Conservation (phyloP, 2,329 filamentous ascomycete genomes). For the Talaromyces verruculosus region DNA sequence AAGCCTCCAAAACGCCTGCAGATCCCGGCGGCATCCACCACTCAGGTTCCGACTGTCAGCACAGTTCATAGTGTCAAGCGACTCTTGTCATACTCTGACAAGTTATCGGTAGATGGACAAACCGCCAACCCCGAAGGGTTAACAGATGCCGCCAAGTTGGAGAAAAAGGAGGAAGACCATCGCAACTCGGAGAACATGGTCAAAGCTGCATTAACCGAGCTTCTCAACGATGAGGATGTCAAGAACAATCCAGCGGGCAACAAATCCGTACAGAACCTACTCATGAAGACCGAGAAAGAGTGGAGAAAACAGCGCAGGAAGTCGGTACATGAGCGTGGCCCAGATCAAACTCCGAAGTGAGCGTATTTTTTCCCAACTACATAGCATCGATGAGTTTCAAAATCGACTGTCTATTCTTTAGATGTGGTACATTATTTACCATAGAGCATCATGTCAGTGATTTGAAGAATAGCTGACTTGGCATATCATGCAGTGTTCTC, state of each 20-base stretch:
- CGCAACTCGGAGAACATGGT: slow-evolving; percentile 33
- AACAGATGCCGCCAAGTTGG: background rate
- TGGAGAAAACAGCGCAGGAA: slow-evolving; percentile 33
- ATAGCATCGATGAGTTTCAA: background rate
- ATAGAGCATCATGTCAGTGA: background rate
- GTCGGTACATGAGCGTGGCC: slow-evolving; percentile 14
- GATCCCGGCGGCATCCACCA: slow-evolving; percentile 22
- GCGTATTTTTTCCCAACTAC: background rate
- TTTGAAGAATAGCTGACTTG: background rate
- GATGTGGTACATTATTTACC: background rate
- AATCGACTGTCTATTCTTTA: background rate
- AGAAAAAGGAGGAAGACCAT: slow-evolving; percentile 1
- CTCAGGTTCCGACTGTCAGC: slow-evolving; percentile 22
- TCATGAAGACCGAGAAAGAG: slow-evolving; percentile 63
- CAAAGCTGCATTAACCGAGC: slow-evolving; percentile 61
- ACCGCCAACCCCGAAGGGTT: background rate
- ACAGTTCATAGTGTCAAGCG: slow-evolving; percentile 20
- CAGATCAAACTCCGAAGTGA: background rate
- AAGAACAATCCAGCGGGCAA: slow-evolving; percentile 54
- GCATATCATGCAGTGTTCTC: background rate
- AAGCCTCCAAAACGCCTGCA: background rate
- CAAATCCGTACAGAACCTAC: slow-evolving; percentile 59
- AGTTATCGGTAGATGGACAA: background rate
- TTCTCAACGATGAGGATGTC: slow-evolving; percentile 61
- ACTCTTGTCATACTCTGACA: slow-evolving; percentile 21